Base-by-base conservation (phyloP, 225 moss, liverwort and hornwort genomes). In the Marchantia polymorpha region DNA sequence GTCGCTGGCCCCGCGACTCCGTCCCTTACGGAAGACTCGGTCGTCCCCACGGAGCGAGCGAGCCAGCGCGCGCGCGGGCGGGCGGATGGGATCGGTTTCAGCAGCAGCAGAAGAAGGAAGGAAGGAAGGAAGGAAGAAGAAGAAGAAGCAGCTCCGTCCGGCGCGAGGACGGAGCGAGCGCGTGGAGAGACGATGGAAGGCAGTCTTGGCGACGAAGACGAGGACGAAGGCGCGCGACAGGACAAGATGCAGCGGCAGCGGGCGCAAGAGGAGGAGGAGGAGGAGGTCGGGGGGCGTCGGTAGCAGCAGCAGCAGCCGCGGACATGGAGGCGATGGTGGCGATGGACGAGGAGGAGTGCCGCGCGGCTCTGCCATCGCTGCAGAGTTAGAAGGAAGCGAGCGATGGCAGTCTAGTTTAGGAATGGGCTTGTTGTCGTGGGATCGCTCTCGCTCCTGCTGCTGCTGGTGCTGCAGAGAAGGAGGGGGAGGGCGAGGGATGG, bases 21-120 rank as follows among this genome's bases (percentile, higher is more conserved):
- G 58, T 4, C 58, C 17, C 58, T n/a, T n/a, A n/a, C 58, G 14
- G 0, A 23, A 23, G 10, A 8, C 22, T 64, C 64, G 64, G 25
- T 64, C 64, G 25, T 64, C 23, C 64, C 64, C 64, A 39, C 39
- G 39, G 39, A 0, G n/a, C 10, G 25, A 26, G 25, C 20, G 64
- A 9, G 64, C 64, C 25, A 7, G 64, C 64, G 64, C n/a, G n/a
- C 10, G 25, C 27, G 25, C 20, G 64, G 10, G 64, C 64, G 64
- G n/a, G 64, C 64, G 64, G 64, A 64, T 64, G 64, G 64, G 64
- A 64, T 64, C 64, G 64, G 64, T 64, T 64, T 64, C 64, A 0
- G 13, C n/a, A n/a, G n/a, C n/a, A n/a, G n/a, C 14, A 8, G 10
- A 14, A 55, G 55, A 14, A 55, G 14, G 55, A 55, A 55, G 14